Evolutionary conservation across 139 green algal genomes (phyloP), one percentile per base, ranked within the genome.

Genomic region (Medakamo hakoo): DNA sequence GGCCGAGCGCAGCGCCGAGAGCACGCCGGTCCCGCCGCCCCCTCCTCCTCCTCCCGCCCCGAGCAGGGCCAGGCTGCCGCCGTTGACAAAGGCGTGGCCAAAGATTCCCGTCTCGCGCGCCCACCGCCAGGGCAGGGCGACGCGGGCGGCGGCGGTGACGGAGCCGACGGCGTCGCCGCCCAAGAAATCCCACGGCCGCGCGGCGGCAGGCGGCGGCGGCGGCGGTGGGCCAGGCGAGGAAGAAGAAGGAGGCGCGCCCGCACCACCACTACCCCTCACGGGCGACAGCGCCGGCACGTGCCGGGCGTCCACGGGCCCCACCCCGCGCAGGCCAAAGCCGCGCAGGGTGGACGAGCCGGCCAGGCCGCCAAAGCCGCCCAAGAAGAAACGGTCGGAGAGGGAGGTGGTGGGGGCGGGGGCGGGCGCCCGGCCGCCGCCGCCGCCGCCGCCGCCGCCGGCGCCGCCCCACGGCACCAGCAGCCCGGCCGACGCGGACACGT

Each of bases 1-100:
- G 40, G 40, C 16, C 40, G 40, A 16, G 9, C 9, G 40, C 40
- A 52, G 40, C 40, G 40, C 9, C 40, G 40, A 52, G 40, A 16
- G 40, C 9, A 16, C 40, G 40, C 40, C 16, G 16, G 40, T 16
- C 9, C 40, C 40, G 40, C 9, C 40, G 40, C 40, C 9, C 40
- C 9, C 40, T 9, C 40, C 40, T 52, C 40, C 40, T 21, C 62
- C n/a, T 4, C 40, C 49, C 23, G 62, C 63, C 24, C 52, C 58
- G 27, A 87, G 60, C 64, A 76, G 67, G 4, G 71, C 55, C 21
- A 67, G 57, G 66, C 71, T 81, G 29, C 78, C 78, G 2, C 73
- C 78, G 61, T 82, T 82, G 20, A 76, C 67, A 60, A 82, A 85
- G 4, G 67, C 61, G 57, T 85, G 78, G n/a, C 70, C 76, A 23